Percentiles rank a stretch among this genome's conserved stretches.
phyloP scores from a whole-genome alignment of 106 monocot genomes.

The Cymbidium sinense region DNA sequence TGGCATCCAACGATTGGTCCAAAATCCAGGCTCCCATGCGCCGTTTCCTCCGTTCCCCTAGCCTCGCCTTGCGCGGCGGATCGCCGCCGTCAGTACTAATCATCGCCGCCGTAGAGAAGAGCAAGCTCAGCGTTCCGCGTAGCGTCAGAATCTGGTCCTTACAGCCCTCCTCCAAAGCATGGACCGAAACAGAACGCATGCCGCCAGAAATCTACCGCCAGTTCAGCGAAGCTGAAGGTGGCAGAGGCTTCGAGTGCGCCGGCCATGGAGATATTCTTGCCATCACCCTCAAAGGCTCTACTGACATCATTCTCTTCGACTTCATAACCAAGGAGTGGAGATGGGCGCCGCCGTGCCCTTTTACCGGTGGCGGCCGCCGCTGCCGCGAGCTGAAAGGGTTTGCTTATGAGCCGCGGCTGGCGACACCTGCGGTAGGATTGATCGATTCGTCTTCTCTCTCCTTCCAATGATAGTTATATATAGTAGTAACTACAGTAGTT shows the following conservation, averaged over 20 bases:
- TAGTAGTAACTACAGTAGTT: not conserved
- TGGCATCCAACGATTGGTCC: conserved; percentile 39
- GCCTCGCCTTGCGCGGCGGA: conserved; percentile 27
- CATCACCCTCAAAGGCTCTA: conserved; percentile 26
- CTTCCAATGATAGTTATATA: conserved; percentile 19
- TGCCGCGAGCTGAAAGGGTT: conserved; percentile 46
- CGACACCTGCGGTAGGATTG: conserved; percentile 71
- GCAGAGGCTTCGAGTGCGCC: conserved; percentile 73
- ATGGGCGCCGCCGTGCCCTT: conserved; percentile 78
- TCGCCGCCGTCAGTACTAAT: conserved; percentile 24
- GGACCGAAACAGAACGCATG: conserved; percentile 80
- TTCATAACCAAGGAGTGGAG: conserved; percentile 44
- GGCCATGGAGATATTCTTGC: conserved; percentile 44
- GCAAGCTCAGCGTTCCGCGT: conserved; percentile 53
- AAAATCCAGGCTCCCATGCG: conserved; percentile 90
- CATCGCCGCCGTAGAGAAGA: conserved; percentile 72
- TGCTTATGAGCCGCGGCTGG: conserved; percentile 68
- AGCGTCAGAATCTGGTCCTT: conserved; percentile 57
- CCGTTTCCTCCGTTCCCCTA: conserved; percentile 66
- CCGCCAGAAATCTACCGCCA: conserved; percentile 34
- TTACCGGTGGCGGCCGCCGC: not conserved
- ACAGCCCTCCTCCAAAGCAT: conserved; percentile 23
- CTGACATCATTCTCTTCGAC: conserved; percentile 45
- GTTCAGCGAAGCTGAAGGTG: conserved; percentile 53
- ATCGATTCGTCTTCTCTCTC: conserved; percentile 33